Evolutionary conservation across 495 filamentous ascomycete genomes (phyloP).

Genomic region (Podospora appendiculata): DNA sequence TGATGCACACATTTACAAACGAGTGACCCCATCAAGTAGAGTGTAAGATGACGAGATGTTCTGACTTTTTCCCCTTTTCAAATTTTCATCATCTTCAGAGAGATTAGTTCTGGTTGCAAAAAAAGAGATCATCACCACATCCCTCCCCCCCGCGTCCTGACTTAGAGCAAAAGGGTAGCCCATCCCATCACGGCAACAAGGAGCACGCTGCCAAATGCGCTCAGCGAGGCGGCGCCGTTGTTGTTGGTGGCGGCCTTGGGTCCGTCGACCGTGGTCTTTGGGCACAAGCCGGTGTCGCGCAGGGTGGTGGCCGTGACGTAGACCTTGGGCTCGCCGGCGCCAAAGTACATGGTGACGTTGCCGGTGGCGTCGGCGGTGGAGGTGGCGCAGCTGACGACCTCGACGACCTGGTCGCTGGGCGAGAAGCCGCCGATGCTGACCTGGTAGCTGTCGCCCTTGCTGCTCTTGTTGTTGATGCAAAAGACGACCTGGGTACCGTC

Average conservation of each 20-base stretch:
- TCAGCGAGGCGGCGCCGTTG: slow-evolving; percentile 3
- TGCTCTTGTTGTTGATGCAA: slow-evolving; percentile 26
- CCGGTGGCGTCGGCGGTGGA: slow-evolving; percentile 15
- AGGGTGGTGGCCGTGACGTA: slow-evolving; percentile 8
- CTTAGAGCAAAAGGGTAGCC: slow-evolving; percentile 8
- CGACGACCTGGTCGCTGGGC: slow-evolving; percentile 18
- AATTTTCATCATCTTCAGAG: no score
- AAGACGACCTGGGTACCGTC: slow-evolving; percentile 38
- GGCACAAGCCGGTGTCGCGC: slow-evolving; percentile 16
- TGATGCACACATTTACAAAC: no score
- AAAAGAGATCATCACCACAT: no score
- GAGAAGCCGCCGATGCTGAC: slow-evolving; percentile 18
- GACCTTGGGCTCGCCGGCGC: slow-evolving; percentile 18
- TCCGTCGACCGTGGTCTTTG: slow-evolving; percentile 7
- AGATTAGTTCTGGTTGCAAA: no score
- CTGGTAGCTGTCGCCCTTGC: slow-evolving; percentile 17
- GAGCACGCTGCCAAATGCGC: slow-evolving; percentile 5
- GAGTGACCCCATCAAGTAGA: no score
- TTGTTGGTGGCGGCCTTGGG: slow-evolving; percentile 2
- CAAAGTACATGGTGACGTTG: slow-evolving; percentile 14
- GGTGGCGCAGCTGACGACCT: slow-evolving; percentile 18
- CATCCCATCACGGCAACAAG: slow-evolving; percentile 8
- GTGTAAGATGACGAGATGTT: no score
- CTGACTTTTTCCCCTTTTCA: no score
- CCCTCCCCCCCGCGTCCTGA: no score